Conservation (phyloP, 768 basidiomycete genomes). For the Sporobolomyces roseus region DNA sequence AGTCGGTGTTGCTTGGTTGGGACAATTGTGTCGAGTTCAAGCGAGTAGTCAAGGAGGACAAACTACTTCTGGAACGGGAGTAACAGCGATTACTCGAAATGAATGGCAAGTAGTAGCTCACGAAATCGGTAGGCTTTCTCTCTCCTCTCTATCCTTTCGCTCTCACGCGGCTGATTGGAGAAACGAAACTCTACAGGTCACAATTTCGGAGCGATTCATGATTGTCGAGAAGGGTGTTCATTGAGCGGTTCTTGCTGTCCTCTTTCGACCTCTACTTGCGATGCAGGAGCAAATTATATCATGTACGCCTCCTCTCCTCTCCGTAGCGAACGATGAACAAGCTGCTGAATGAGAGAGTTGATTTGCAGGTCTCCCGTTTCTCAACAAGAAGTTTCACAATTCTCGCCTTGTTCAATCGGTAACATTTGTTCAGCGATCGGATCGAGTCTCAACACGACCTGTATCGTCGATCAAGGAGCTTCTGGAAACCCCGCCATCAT, state of each 20-base stretch:
- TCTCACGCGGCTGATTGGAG: too few relatives aligned
- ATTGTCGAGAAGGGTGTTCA: slow-evolving; percentile 68
- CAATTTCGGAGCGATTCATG: slow-evolving; percentile 77
- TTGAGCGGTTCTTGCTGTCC: slow-evolving; percentile 65
- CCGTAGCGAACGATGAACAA: too few relatives aligned
- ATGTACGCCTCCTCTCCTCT: slow-evolving; percentile 55
- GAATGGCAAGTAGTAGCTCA: slow-evolving; percentile 82
- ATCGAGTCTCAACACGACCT: slow-evolving; percentile 59
- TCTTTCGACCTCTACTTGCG: slow-evolving; percentile 58
- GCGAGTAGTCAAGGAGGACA: slow-evolving; percentile 47
- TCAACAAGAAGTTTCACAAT: slow-evolving; percentile 58
- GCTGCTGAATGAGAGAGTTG: too few relatives aligned
- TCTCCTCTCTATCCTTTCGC: background rate
- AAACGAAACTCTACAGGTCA: slow-evolving; percentile 49
- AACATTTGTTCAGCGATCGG: slow-evolving; percentile 63
- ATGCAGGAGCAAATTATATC: slow-evolving; percentile 66
- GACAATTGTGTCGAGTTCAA: slow-evolving; percentile 57
- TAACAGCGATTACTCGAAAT: slow-evolving; percentile 68
- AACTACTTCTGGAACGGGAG: slow-evolving; percentile 72
- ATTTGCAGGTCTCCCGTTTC: slow-evolving; percentile 45
- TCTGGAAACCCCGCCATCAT: slow-evolving; percentile 24
- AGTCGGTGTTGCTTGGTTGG: slow-evolving; percentile 79
- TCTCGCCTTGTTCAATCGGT: slow-evolving; percentile 74
- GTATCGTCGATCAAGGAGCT: slow-evolving; percentile 62
- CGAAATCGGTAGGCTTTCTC: slow-evolving; percentile 59